Percentiles rank a stretch among this genome's conserved stretches.
These are phyloP conservation scores for Aspergillus heteromorphus DNA, from an alignment of 495 filamentous ascomycete species.

Conservation along the genomic window DNA sequence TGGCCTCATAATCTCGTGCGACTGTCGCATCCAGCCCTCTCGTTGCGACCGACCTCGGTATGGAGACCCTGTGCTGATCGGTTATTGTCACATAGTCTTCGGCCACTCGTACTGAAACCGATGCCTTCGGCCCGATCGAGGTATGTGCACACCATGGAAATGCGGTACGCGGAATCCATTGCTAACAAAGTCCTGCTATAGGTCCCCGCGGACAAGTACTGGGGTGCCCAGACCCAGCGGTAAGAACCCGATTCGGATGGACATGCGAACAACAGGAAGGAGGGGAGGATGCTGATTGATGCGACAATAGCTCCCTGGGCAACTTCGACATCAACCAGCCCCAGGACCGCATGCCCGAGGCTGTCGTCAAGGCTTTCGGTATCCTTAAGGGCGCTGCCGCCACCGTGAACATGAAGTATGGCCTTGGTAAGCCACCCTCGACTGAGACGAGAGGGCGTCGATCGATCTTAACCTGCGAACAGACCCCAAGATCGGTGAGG, in stretches of 20 bases:
- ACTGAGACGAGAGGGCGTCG: background rate
- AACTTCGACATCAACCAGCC: slow-evolving; percentile 99
- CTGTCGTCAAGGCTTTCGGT: slow-evolving; percentile 88
- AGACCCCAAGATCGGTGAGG: slow-evolving; percentile 87
- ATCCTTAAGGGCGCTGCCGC: slow-evolving; percentile 97
- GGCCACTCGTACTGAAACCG: slow-evolving; percentile 68
- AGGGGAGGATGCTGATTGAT: slow-evolving; percentile 13
- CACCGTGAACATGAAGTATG: slow-evolving; percentile 90
- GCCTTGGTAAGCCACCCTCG: slow-evolving; percentile 69
- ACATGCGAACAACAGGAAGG: background rate
- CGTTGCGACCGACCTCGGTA: background rate
- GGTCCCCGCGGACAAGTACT: slow-evolving; percentile 92
- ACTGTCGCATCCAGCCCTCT: background rate
- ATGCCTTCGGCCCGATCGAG: slow-evolving; percentile 94
- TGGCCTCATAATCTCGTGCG: too few relatives aligned
- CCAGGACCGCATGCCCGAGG: slow-evolving; percentile 94
- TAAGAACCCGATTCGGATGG: slow-evolving; percentile 28
- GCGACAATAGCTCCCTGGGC: slow-evolving; percentile 60
- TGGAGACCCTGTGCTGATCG: slow-evolving; percentile 2
- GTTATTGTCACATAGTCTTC: slow-evolving; percentile 30
- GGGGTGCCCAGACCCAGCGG: slow-evolving; percentile 97
- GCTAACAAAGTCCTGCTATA: slow-evolving; percentile 31
- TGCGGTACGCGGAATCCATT: background rate
- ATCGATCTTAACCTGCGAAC: slow-evolving; percentile 8
- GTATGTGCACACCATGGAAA: slow-evolving; percentile 22